These are phyloP conservation scores for Eimeria acervulina DNA, from an alignment of 169 alveolate species.

Conservation along the genomic window DNA sequence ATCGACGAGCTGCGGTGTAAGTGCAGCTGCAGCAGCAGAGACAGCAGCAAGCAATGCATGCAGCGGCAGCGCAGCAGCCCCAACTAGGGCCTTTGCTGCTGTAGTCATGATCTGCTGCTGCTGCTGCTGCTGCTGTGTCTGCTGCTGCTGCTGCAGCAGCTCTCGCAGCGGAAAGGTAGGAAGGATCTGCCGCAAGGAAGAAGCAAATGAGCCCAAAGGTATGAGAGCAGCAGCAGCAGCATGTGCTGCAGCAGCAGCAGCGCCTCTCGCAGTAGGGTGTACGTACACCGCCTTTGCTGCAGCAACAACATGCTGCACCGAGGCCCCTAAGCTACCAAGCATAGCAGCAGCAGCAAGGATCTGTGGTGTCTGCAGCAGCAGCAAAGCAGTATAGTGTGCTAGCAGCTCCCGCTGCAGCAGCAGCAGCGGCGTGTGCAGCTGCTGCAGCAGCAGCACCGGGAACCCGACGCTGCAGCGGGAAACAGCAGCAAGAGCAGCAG, in stretches of 20 bases:
- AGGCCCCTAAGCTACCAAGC: too few relatives aligned
- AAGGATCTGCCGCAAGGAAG: slow-evolving; percentile 11
- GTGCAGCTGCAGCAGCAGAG: slow-evolving; percentile 7
- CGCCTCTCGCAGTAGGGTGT: slow-evolving; percentile 42
- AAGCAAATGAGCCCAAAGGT: slow-evolving; percentile 2
- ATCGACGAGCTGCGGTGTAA: slow-evolving; percentile 20
- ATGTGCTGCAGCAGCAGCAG: slow-evolving; percentile 50
- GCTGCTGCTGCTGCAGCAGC: slow-evolving; percentile 66
- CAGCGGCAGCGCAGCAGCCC: slow-evolving; percentile 63
- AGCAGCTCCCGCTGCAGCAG: too few relatives aligned
- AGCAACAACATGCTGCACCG: too few relatives aligned
- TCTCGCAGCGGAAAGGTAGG: slow-evolving; percentile 55
- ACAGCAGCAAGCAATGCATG: slow-evolving; percentile 69
- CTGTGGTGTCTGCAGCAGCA: too few relatives aligned
- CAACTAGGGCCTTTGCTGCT: slow-evolving; percentile 50
- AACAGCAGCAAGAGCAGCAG: too few relatives aligned
- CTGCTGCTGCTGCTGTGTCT: background rate
- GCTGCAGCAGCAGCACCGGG: too few relatives aligned
- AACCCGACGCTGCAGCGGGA: too few relatives aligned
- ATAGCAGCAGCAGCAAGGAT: too few relatives aligned
- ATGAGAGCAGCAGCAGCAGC: slow-evolving; percentile 71
- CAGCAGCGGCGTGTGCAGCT: too few relatives aligned
- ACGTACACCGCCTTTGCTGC: slow-evolving; percentile 6
- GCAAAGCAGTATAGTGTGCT: too few relatives aligned
- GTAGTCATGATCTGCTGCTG: slow-evolving; percentile 53